phyloP scores from a whole-genome alignment of 1,284 basidiomycete genomes.

The Thecaphora frezii region DNA sequence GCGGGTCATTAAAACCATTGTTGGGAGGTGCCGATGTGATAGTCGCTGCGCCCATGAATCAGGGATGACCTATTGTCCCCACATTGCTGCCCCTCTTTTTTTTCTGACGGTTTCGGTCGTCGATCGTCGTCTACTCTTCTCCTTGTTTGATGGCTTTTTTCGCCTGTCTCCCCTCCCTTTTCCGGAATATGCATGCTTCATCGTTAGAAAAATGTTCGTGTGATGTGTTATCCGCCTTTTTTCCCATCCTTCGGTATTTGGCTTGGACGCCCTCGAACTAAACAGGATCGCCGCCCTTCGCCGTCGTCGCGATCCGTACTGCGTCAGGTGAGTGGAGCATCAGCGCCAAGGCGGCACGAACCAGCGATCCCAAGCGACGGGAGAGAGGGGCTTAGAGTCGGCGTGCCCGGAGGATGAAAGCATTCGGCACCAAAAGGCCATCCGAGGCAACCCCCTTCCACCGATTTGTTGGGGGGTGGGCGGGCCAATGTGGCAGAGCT shows the following conservation, averaged over 20 bases:
- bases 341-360: no score
- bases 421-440: no score
- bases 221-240: background rate
- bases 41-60: constrained; percentile 39
- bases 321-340: no score
- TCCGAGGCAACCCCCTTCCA: no score
- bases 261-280: no score
- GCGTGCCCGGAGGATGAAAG: no score
- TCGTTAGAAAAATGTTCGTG: background rate
- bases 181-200: background rate
- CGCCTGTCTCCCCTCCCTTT: background rate
- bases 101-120: background rate
- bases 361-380: no score
- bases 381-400: no score
- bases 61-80: constrained; percentile 42
- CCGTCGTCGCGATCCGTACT: no score
- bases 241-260: no score
- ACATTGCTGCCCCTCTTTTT: constrained; percentile 11
- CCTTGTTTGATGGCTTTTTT: background rate
- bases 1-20: constrained; percentile 42
- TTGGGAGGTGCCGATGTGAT: constrained; percentile 35
- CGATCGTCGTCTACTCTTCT: background rate
- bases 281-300: no score
- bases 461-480: background rate
- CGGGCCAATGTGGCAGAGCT: constrained; percentile 11